Conservation (phyloP, 306 rosid genomes). For the Vicia faba region DNA sequence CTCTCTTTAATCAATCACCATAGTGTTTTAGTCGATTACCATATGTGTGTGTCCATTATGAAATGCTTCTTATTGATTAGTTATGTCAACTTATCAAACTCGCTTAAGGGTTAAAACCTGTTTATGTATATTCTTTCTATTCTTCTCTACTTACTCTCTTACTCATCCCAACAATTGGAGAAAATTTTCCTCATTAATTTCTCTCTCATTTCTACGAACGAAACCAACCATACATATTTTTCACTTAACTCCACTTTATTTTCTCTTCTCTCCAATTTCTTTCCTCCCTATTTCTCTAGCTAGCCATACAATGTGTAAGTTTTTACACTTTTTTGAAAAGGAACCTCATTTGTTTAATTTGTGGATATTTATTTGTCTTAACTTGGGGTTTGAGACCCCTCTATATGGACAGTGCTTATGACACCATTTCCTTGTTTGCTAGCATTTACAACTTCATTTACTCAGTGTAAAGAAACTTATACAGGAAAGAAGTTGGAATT, state of each 20-base stretch:
- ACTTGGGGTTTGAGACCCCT: conserved; percentile 34
- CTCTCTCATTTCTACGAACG: background rate
- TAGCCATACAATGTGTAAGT: background rate
- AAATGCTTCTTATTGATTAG: background rate
- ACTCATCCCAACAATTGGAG: conserved; percentile 2
- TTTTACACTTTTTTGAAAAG: conserved; percentile 10
- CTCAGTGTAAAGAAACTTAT: background rate
- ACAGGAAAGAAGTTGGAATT: conserved; percentile 17
- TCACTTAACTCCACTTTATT: conserved; percentile 5
- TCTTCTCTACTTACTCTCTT: background rate
- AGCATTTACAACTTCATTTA: conserved; percentile 21
- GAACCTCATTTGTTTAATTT: conserved; percentile 17
- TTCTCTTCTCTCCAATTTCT: conserved; percentile 17
- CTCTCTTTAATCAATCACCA: background rate
- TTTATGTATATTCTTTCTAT: background rate
- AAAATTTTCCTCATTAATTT: background rate
- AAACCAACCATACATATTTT: conserved; percentile 1
- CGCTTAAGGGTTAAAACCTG: background rate
- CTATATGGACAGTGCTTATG: conserved; percentile 22
- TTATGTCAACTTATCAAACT: conserved; percentile 9
- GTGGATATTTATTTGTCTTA: conserved; percentile 25
- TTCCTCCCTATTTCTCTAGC: conserved; percentile 15
- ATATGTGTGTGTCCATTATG: background rate
- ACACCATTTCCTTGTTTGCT: background rate
- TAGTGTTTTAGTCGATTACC: conserved; percentile 8